Evolutionary conservation across 192 early-diverging fungal species (phyloP), one percentile per base, ranked within the genome.

Genomic region (Coemansia sp.): DNA sequence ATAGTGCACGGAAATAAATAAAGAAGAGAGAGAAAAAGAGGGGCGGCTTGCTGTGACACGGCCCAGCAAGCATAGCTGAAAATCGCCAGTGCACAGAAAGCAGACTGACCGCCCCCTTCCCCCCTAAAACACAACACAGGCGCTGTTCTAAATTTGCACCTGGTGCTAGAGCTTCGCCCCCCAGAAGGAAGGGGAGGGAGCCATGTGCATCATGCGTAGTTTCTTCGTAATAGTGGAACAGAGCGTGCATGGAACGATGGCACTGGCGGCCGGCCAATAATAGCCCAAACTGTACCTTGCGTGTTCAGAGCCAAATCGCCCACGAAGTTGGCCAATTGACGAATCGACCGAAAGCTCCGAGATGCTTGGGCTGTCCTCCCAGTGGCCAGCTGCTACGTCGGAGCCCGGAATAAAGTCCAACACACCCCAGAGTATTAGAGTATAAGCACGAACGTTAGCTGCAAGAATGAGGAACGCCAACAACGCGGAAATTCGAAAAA

Each of bases 261-360:
- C 15, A 6, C 23, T 60, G 29, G 21, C 21, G n/a, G n/a, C n/a
- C n/a, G n/a, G n/a, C n/a, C n/a, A n/a, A n/a, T n/a, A 43, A 8
- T 39, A 29, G n/a, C 27, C 8, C 23, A 4, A 8, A 52, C 65
- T 59, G 49, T 69, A 75, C 73, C 73, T 75, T 36, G 56, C 50
- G 41, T 49, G 51, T 48, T 64, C 58, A 27, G 46, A 56, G 35
- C 62, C 50, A 46, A 50, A 45, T 48, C 32, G 57, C 8, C 62
- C 62, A 50, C 55, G 58, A 31, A 64, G 45, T 53, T 61, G 41
- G 17, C 55, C 73, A 53, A 75, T 69, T 55, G 73, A 75, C 26
- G 73, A 75, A 57, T 75, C 73, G 26, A 75, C 60, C 40, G 73
- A 75, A 31, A 75, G 60, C 40, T 69, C 66, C 39, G 73, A 75